phyloP scores from a whole-genome alignment of 345 rosid genomes.

The Euphorbia tirucalli region DNA sequence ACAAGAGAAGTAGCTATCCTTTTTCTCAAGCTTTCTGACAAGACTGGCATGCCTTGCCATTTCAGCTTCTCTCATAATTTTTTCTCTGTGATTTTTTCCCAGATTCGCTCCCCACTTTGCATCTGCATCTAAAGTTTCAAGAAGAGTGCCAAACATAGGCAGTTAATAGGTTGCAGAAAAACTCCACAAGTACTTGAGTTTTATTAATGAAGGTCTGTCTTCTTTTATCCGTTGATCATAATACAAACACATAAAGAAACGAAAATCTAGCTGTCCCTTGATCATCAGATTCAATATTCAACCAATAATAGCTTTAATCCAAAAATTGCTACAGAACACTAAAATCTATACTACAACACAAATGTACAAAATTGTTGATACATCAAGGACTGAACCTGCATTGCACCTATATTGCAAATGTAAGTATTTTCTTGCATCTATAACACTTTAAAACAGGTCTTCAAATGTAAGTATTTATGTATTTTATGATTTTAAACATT shows the following conservation, averaged over 20 bases:
- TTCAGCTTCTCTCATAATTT: conserved; percentile 66
- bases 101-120: conserved; percentile 73
- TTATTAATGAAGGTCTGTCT: not conserved
- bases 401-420: not conserved
- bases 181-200: not conserved
- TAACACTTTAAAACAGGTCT: conserved; percentile 59
- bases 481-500: too few species aligned
- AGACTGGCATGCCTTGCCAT: conserved; percentile 56
- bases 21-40: conserved; percentile 65
- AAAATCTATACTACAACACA: not conserved
- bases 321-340: not conserved
- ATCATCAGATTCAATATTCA: not conserved
- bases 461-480: too few species aligned
- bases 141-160: conserved; percentile 49
- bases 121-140: conserved; percentile 82
- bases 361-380: not conserved
- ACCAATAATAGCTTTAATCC: not conserved
- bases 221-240: not conserved
- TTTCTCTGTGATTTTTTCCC: conserved; percentile 48
- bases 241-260: not conserved
- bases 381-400: not conserved
- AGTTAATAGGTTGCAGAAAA: not conserved
- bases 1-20: too few species aligned
- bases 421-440: conserved; percentile 53
- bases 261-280: not conserved